phyloP scores from a whole-genome alignment of 1,139 yeast species.

The Petasospora fabianii region DNA sequence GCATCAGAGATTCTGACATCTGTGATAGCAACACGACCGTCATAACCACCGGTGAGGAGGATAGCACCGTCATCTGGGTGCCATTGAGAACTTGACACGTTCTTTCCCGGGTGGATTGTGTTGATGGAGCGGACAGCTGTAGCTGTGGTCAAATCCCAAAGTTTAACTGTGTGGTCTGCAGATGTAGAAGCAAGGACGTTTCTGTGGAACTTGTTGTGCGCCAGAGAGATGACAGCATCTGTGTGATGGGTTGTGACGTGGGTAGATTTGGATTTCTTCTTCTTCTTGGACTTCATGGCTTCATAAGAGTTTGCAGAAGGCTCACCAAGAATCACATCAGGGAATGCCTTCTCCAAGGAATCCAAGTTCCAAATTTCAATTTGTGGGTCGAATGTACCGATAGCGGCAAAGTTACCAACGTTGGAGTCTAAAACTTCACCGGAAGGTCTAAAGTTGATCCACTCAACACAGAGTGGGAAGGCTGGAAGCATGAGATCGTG shows the following conservation, averaged over 20 bases:
- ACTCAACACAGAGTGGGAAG: slow-evolving; percentile 94
- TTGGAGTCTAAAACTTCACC: slow-evolving; percentile 36
- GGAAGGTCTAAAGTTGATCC: slow-evolving; percentile 76
- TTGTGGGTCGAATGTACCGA: slow-evolving; percentile 96
- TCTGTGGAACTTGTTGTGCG: slow-evolving; percentile 80
- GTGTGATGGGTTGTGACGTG: slow-evolving; percentile 81
- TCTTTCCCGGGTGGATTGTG: slow-evolving; percentile 46
- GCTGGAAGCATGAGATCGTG: slow-evolving; percentile 97
- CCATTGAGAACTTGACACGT: slow-evolving; percentile 89
- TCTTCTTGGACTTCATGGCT: slow-evolving; percentile 37
- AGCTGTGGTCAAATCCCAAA: slow-evolving; percentile 86
- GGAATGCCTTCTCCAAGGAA: slow-evolving; percentile 89
- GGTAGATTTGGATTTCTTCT: slow-evolving; percentile 45
- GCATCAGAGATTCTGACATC: slow-evolving; percentile 83
- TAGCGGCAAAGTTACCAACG: slow-evolving; percentile 86
- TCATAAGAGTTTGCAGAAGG: slow-evolving; percentile 48
- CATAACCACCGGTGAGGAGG: slow-evolving; percentile 90
- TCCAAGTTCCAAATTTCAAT: slow-evolving; percentile 97
- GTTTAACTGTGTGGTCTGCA: slow-evolving; percentile 90
- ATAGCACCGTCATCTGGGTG: slow-evolving; percentile 72
- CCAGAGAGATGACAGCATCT: slow-evolving; percentile 85
- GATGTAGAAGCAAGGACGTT: slow-evolving; percentile 90
- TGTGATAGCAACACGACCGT: slow-evolving; percentile 69
- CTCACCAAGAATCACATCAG: slow-evolving; percentile 88
- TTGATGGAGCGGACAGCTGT: slow-evolving; percentile 70